Conservation (phyloP, 768 basidiomycete species). For the Pisolithus sp. region DNA sequence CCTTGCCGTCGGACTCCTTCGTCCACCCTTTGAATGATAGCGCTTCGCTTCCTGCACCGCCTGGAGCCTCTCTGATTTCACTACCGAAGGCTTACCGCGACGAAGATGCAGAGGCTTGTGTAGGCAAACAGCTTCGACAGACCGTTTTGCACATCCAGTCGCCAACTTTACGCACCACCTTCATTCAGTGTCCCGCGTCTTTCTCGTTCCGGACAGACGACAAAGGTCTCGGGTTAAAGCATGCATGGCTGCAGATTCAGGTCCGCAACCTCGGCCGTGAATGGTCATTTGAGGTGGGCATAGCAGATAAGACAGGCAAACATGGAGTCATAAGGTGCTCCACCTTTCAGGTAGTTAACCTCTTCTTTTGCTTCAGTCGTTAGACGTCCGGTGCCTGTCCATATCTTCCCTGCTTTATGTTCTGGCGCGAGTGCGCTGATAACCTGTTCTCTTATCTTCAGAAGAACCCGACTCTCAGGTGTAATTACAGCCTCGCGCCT, state of each 20-base stretch:
- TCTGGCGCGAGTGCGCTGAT: neutral
- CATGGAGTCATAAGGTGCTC: constrained; percentile 61
- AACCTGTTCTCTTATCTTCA: constrained; percentile 20
- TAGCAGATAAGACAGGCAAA: constrained; percentile 57
- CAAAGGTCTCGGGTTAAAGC: constrained; percentile 50
- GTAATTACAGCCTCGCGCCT: constrained; percentile 35
- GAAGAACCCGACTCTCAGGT: constrained; percentile 50
- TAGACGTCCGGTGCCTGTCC: neutral
- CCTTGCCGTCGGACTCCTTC: constrained; percentile 56
- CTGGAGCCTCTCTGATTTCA: constrained; percentile 36
- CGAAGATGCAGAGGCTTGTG: constrained; percentile 27
- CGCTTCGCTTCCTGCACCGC: constrained; percentile 42
- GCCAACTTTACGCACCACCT: constrained; percentile 62
- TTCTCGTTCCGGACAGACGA: constrained; percentile 3
- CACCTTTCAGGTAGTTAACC: constrained; percentile 65
- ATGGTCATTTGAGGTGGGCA: constrained; percentile 72
- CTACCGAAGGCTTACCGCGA: constrained; percentile 30
- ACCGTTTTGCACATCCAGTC: constrained; percentile 78
- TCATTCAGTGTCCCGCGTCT: constrained; percentile 53
- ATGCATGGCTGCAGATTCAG: constrained; percentile 72
- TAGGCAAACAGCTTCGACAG: constrained; percentile 42
- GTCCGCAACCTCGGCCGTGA: constrained; percentile 59
- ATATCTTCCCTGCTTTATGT: constrained; percentile 1
- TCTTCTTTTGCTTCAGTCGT: neutral
- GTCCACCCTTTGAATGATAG: constrained; percentile 58